Percentiles rank a stretch among this genome's conserved stretches.
Evolutionary conservation across 805 yeast genomes (phyloP).

Genomic region (Metschnikowia baotianmanensis): DNA sequence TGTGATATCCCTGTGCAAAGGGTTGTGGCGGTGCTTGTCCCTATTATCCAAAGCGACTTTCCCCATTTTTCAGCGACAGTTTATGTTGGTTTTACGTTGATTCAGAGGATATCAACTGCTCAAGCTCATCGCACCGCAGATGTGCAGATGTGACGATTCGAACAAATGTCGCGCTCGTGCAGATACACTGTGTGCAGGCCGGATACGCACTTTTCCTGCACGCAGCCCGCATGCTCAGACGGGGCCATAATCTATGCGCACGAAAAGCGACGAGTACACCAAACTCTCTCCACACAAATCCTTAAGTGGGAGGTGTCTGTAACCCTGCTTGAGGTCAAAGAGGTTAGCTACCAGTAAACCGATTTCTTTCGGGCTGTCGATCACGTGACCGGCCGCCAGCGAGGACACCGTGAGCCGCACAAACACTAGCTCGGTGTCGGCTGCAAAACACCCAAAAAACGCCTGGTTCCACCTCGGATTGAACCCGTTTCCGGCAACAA

Average conservation of each 20-base stretch:
- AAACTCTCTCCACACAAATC: constrained; percentile 79
- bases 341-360: constrained; percentile 66
- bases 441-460: constrained; percentile 42
- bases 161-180: neutral
- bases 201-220: no score
- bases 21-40: constrained; percentile 71
- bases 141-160: no score
- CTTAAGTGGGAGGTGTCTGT: constrained; percentile 73
- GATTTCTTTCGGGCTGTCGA: constrained; percentile 30
- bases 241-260: neutral
- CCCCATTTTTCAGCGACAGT: constrained; percentile 64
- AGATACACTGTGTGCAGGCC: neutral
- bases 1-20: constrained; percentile 75
- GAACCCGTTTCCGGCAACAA: constrained; percentile 70
- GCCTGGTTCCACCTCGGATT: constrained; percentile 78
- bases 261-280: constrained; percentile 48
- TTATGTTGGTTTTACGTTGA: no score
- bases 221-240: no score
- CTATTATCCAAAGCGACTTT: constrained; percentile 51
- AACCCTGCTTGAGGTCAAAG: constrained; percentile 69
- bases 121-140: constrained; percentile 6
- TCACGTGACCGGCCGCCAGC: constrained; percentile 15
- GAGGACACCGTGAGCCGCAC: constrained; percentile 51
- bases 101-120: no score
- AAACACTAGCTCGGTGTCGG: constrained; percentile 50